Percentiles rank a stretch among this genome's conserved stretches.
These are phyloP conservation scores for Xylaria sp. DNA, from an alignment of 2,329 filamentous ascomycete genomes.

Conservation along the genomic window DNA sequence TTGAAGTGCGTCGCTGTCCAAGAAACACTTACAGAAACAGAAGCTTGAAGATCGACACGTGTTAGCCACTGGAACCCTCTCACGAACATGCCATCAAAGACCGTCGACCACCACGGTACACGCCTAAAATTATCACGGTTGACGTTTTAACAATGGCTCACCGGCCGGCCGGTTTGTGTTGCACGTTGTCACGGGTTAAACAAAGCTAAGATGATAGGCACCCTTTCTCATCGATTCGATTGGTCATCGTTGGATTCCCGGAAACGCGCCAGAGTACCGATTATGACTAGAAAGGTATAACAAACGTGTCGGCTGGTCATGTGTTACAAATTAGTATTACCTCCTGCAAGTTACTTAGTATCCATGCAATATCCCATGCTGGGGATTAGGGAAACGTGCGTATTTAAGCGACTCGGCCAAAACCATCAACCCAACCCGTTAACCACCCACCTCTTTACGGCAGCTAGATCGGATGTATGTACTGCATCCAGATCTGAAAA, in stretches of 20 bases:
- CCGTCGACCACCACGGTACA: conserved; percentile 17
- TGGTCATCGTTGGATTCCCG: conserved; percentile 10
- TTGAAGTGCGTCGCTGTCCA: conserved; percentile 35
- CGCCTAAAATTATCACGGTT: conserved; percentile 25
- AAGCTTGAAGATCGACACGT: conserved; percentile 24
- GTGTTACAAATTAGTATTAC: conserved; percentile 25
- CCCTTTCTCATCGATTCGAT: conserved; percentile 15
- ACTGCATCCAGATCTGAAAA: conserved; percentile 36
- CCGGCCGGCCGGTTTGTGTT: conserved; percentile 25
- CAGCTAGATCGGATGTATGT: conserved; percentile 31
- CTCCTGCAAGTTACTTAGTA: conserved; percentile 26
- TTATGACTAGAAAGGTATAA: conserved; percentile 20
- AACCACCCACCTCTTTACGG: conserved; percentile 26
- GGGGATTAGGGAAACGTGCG: conserved; percentile 29
- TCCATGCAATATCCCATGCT: conserved; percentile 26
- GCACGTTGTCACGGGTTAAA: conserved; percentile 21
- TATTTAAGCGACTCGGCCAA: conserved; percentile 34
- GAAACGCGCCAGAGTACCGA: conserved; percentile 19
- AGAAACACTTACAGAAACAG: conserved; percentile 41
- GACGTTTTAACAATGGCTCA: conserved; percentile 17
- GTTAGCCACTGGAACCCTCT: conserved; percentile 13
- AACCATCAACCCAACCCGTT: conserved; percentile 16
- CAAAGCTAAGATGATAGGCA: conserved; percentile 17
- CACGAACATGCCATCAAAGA: conserved; percentile 3
- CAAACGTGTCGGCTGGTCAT: conserved; percentile 20